A percentile compares a stretch with the other conserved stretches of the same genome.
Conservation (phyloP, 106 monocot species). For the Dendrobium officinale region DNA sequence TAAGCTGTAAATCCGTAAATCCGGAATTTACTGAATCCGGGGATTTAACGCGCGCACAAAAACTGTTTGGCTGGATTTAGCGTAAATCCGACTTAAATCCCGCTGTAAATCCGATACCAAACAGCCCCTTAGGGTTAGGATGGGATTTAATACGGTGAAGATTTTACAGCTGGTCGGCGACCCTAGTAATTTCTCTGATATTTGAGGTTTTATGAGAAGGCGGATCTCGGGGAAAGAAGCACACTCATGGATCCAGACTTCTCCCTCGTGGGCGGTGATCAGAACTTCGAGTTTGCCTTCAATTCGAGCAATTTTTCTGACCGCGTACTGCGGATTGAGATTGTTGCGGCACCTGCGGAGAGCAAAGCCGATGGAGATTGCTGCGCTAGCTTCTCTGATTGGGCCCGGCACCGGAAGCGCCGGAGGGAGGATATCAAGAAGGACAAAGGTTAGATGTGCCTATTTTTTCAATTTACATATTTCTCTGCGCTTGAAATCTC, state of each 20-base stretch:
- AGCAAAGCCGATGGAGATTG: conserved; percentile 31
- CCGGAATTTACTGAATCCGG: too few relatives aligned
- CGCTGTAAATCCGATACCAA: too few relatives aligned
- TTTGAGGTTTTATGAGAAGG: background rate
- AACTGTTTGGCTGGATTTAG: too few relatives aligned
- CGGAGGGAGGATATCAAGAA: conserved; percentile 65
- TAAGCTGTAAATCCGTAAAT: too few relatives aligned
- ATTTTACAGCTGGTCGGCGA: too few relatives aligned
- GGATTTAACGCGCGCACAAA: too few relatives aligned
- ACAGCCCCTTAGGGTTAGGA: too few relatives aligned
- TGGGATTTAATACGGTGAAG: too few relatives aligned
- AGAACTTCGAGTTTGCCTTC: conserved; percentile 94
- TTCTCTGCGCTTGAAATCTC: too few relatives aligned
- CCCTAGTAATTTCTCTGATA: too few relatives aligned
- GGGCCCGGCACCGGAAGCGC: conserved; percentile 73
- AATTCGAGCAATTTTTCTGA: conserved; percentile 93
- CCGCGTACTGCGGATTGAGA: conserved; percentile 83
- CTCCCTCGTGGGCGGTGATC: conserved; percentile 22
- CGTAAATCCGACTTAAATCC: too few relatives aligned
- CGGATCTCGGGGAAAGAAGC: background rate
- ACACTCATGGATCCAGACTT: conserved; percentile 45
- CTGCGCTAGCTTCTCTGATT: conserved; percentile 53
- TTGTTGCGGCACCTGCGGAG: conserved; percentile 54
- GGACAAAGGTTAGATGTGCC: conserved; percentile 44
- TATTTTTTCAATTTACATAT: too few relatives aligned